Percentiles rank a stretch among this genome's conserved stretches.
Evolutionary conservation across 140 eudicot genomes (phyloP).

Genomic region (Flaveria floridana): DNA sequence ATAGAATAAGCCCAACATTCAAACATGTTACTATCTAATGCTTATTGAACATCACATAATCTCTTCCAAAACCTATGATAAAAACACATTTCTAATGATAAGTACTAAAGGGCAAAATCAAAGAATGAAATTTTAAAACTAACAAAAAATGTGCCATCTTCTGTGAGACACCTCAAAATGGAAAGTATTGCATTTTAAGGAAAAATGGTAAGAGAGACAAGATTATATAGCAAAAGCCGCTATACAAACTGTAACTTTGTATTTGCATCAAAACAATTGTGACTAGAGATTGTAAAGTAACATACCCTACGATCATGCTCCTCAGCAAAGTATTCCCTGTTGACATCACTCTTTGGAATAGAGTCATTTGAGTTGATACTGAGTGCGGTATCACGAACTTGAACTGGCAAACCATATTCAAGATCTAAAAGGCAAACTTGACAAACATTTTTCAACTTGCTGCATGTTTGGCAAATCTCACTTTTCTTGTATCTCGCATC

Average conservation of each 20-base stretch:
- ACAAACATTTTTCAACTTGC: conserved; percentile 77
- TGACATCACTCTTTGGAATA: conserved; percentile 83
- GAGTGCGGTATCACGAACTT: conserved; percentile 84
- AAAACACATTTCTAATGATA: background rate
- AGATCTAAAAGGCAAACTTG: conserved; percentile 84
- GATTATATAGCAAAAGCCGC: background rate
- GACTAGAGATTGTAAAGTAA: background rate
- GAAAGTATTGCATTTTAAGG: background rate
- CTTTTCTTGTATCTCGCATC: conserved; percentile 80
- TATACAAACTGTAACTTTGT: background rate
- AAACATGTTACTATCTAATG: background rate
- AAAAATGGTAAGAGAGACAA: background rate
- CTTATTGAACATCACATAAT: background rate
- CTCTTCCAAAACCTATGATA: background rate
- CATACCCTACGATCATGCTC: conserved; percentile 85
- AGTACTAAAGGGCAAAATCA: background rate
- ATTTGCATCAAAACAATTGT: background rate
- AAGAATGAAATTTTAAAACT: background rate
- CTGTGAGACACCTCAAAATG: background rate
- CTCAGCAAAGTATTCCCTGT: conserved; percentile 78
- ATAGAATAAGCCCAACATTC: background rate
- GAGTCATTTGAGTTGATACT: conserved; percentile 66
- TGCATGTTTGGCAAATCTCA: conserved; percentile 78
- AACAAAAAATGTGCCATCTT: background rate
- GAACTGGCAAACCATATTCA: conserved; percentile 82